Base-by-base conservation (phyloP, 164 flowering plant species). In the Liquidambar formosana region DNA sequence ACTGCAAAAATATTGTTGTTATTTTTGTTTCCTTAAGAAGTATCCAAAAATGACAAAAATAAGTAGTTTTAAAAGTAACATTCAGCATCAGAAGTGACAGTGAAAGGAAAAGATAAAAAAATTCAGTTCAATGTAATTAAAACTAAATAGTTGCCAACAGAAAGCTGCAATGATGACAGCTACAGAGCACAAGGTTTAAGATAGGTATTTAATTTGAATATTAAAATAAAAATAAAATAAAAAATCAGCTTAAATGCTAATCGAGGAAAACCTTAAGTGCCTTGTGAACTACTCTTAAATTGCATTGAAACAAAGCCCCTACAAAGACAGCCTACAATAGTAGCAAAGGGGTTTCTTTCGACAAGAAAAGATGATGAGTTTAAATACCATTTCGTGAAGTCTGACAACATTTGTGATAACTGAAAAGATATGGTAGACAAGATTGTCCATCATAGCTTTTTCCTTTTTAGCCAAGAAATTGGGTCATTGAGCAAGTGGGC, bases 1-100 rank as follows among this genome's bases (percentile, higher is more conserved):
- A 82, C 99, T 96, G 85, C 70, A 82, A 28, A 67, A 43, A 64
- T 41, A 26, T 5, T 9, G 63, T 10, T 13, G 15, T 44, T 13
- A 62, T 13, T 16, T 65, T 15, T 65, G 41, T 33, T 33, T 33
- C 6, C 2, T 33, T 33, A 33, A 33, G 41, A n/a, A n/a, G n/a
- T n/a, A n/a, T 33, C 6, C 2, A 33, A 33, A 33, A 33, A 33
- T 33, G 41, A 2, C 41, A 33, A 33, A 2, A 33, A n/a, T 2
- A 33, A 33, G 41, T 33, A 33, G 2, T 33, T 33, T 33, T 33
- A 33, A 33, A 33, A 33, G 41, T 33, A 60, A 28, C 43, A 41
- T 41, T 33, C 21, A 38, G 63, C 22, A 45, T 25, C 16, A 57
- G 18, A 16, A 28, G 15, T 4, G 54, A 27, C 66, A 49, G 4